These are phyloP conservation scores for Phytophthora citrophthora DNA, from an alignment of 352 stramenopile genomes.

Conservation along the genomic window DNA sequence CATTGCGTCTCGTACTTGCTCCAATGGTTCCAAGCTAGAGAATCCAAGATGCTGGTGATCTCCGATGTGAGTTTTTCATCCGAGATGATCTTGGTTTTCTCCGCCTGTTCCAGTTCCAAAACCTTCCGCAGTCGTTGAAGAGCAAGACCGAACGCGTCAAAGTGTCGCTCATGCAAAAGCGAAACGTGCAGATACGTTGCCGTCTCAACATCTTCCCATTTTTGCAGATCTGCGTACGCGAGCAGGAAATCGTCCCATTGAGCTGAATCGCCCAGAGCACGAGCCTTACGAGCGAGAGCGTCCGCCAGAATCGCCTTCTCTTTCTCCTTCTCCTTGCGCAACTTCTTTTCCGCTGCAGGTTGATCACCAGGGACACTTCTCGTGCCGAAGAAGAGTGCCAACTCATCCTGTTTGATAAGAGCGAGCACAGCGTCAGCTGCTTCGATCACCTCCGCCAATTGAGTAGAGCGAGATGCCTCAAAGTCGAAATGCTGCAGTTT, in stretches of 20 bases:
- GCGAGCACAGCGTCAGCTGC: conserved; percentile 63
- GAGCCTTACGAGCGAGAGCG: conserved; percentile 70
- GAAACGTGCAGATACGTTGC: conserved; percentile 60
- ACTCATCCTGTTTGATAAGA: conserved; percentile 66
- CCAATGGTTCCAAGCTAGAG: conserved; percentile 73
- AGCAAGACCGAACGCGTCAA: conserved; percentile 48
- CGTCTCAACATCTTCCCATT: conserved; percentile 79
- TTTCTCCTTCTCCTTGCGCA: conserved; percentile 78
- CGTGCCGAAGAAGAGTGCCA: conserved; percentile 81
- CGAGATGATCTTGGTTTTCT: conserved; percentile 73
- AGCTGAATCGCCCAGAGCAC: conserved; percentile 63
- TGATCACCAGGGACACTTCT: conserved; percentile 59
- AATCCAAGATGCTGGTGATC: conserved; percentile 40
- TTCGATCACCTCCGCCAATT: conserved; percentile 57
- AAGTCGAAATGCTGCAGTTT: conserved; percentile 80
- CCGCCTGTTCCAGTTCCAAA: conserved; percentile 55
- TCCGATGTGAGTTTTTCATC: conserved; percentile 64
- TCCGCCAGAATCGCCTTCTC: conserved; percentile 76
- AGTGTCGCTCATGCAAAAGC: conserved; percentile 67
- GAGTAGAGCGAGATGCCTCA: conserved; percentile 52
- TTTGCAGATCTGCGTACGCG: conserved; percentile 61
- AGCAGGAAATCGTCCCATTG: conserved; percentile 66
- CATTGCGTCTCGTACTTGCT: conserved; percentile 56
- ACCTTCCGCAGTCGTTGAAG: conserved; percentile 81
- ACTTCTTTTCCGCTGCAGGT: conserved; percentile 62